Conservation (phyloP, 148 eudicot species). For the Heliamphora exappendiculata region DNA sequence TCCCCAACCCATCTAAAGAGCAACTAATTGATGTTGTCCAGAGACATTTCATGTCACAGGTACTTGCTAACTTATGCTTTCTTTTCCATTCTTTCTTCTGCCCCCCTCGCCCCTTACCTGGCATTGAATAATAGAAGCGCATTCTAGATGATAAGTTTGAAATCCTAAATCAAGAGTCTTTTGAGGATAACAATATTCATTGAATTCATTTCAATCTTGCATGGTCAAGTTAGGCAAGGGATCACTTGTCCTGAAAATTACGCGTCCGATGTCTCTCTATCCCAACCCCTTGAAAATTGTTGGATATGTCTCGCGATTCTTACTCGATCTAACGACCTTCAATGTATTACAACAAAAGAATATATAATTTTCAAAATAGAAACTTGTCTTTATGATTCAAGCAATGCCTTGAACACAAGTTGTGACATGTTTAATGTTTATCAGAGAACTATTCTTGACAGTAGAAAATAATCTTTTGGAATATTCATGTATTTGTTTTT, state of each 20-base stretch:
- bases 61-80: slow-evolving; percentile 12
- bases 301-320: too few relatives aligned
- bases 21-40: slow-evolving; percentile 63
- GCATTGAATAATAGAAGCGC: not conserved
- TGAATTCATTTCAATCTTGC: too few relatives aligned
- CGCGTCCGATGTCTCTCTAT: too few relatives aligned
- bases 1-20: slow-evolving; percentile 60
- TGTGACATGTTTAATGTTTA: not conserved
- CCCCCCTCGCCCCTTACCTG: too few relatives aligned
- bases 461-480: not conserved
- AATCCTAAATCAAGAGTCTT: not conserved
- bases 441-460: not conserved
- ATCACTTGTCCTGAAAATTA: too few relatives aligned
- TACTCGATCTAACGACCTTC: too few relatives aligned
- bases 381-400: not conserved
- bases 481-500: too few relatives aligned
- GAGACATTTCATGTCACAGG: slow-evolving; percentile 70
- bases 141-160: not conserved
- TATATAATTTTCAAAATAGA: too few relatives aligned
- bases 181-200: not conserved
- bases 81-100: too few relatives aligned
- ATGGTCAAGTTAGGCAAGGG: too few relatives aligned
- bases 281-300: too few relatives aligned
- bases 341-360: too few relatives aligned
- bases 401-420: not conserved